Evolutionary conservation across 129 eudicot species (phyloP).

Genomic region (Escallonia herrerae): DNA sequence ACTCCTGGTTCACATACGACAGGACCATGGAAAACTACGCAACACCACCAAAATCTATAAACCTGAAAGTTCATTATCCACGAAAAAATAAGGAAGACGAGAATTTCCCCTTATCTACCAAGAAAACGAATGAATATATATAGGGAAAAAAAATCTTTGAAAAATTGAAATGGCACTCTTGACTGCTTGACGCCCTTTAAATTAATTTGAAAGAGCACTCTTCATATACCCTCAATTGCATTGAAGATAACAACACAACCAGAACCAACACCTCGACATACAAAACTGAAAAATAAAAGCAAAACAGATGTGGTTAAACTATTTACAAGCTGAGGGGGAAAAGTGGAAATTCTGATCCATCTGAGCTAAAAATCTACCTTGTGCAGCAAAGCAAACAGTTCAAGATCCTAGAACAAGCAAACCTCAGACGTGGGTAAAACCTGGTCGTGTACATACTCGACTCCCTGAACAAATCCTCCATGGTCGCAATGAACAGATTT

Average conservation of each 20-base stretch:
- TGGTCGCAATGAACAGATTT: constrained; percentile 58
- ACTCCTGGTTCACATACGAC: too few species aligned
- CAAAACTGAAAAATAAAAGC: background rate
- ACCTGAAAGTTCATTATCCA: too few species aligned
- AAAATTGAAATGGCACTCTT: too few species aligned
- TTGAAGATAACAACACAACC: background rate
- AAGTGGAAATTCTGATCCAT: too few species aligned
- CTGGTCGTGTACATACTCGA: constrained; percentile 46
- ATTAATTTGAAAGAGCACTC: background rate
- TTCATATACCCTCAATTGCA: background rate
- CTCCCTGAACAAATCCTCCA: constrained; percentile 67
- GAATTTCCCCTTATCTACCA: too few species aligned
- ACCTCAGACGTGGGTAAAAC: constrained; percentile 55
- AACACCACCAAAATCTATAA: too few species aligned
- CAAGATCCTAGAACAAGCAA: constrained; percentile 50
- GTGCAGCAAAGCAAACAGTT: constrained; percentile 45
- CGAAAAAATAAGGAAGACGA: too few species aligned
- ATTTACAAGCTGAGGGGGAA: background rate
- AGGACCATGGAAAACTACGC: too few species aligned
- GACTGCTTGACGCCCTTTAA: too few species aligned
- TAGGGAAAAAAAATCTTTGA: too few species aligned
- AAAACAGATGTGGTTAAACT: background rate
- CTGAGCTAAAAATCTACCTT: constrained; percentile 7
- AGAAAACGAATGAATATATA: too few species aligned
- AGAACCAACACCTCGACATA: background rate